These are phyloP conservation scores for Pulveroboletus frians DNA, from an alignment of 768 basidiomycete genomes.

Conservation along the genomic window DNA sequence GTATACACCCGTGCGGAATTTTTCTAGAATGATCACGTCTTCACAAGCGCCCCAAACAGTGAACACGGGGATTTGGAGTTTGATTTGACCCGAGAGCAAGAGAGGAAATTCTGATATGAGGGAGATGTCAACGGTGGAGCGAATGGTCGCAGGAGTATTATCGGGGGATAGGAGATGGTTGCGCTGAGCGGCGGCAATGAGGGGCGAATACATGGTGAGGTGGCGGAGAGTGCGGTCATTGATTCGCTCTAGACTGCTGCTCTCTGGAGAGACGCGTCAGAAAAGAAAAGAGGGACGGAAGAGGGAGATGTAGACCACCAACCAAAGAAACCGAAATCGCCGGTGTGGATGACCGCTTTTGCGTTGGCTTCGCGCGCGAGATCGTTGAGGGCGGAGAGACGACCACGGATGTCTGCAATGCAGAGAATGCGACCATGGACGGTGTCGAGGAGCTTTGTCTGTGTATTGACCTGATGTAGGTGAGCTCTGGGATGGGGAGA, in stretches of 20 bases:
- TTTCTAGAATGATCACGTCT: constrained; percentile 89
- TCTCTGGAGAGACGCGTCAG: constrained; percentile 45
- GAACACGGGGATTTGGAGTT: constrained; percentile 88
- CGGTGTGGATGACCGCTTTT: constrained; percentile 92
- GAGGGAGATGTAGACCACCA: constrained; percentile 19
- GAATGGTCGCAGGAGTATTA: constrained; percentile 62
- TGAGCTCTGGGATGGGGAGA: constrained; percentile 50
- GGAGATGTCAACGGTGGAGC: constrained; percentile 66
- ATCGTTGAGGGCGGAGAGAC: constrained; percentile 82
- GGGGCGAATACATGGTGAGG: constrained; percentile 92
- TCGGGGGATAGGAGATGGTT: constrained; percentile 71
- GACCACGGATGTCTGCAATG: constrained; percentile 89
- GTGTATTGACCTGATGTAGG: constrained; percentile 56
- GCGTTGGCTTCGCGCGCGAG: constrained; percentile 86
- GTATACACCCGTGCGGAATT: constrained; percentile 80
- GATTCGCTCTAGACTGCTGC: constrained; percentile 78
- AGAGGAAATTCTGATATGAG: constrained; percentile 93
- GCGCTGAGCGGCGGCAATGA: constrained; percentile 80
- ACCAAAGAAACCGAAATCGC: constrained; percentile 99
- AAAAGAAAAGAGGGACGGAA: neutral
- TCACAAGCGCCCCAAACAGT: constrained; percentile 98
- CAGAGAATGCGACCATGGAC: constrained; percentile 86
- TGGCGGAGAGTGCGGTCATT: constrained; percentile 95
- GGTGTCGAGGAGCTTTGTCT: constrained; percentile 75
- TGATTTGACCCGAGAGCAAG: constrained; percentile 84